These are phyloP conservation scores for Citrus hindsii DNA, from an alignment of 345 rosid species.

Conservation along the genomic window DNA sequence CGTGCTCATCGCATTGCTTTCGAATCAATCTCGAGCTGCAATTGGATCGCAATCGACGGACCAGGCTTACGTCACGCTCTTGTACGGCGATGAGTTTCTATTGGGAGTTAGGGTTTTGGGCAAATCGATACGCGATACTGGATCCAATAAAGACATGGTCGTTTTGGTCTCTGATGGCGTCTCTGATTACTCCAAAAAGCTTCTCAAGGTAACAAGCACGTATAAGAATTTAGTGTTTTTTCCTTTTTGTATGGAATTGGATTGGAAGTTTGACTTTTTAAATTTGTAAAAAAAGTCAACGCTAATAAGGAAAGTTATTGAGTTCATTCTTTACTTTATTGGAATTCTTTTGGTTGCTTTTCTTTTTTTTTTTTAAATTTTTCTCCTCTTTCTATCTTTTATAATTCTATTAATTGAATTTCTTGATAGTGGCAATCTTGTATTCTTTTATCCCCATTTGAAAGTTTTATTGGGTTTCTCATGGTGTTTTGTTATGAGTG, in stretches of 20 bases:
- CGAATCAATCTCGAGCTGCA: conserved; percentile 31
- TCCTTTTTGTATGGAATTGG: not conserved
- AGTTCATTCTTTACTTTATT: not conserved
- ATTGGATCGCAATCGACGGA: conserved; percentile 35
- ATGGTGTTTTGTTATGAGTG: not conserved
- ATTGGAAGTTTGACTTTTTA: not conserved
- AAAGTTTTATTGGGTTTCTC: not conserved
- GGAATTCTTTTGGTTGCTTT: not conserved
- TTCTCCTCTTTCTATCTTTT: not conserved
- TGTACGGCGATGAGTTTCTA: conserved; percentile 93
- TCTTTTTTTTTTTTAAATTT: no score
- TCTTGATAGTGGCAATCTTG: not conserved
- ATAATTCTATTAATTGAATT: not conserved
- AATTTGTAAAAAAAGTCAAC: not conserved
- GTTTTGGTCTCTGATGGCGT: conserved; percentile 95
- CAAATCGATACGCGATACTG: conserved; percentile 80
- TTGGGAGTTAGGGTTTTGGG: conserved; percentile 94
- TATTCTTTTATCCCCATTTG: not conserved
- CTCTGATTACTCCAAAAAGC: conserved; percentile 63
- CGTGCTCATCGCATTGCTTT: conserved; percentile 25
- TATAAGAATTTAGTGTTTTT: not conserved
- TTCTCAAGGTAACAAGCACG: conserved; percentile 43
- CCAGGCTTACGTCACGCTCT: conserved; percentile 77
- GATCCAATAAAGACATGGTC: conserved; percentile 78
- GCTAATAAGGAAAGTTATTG: not conserved